These are phyloP conservation scores for Coemansia reversa DNA, from an alignment of 192 early-diverging fungal genomes.

Conservation along the genomic window DNA sequence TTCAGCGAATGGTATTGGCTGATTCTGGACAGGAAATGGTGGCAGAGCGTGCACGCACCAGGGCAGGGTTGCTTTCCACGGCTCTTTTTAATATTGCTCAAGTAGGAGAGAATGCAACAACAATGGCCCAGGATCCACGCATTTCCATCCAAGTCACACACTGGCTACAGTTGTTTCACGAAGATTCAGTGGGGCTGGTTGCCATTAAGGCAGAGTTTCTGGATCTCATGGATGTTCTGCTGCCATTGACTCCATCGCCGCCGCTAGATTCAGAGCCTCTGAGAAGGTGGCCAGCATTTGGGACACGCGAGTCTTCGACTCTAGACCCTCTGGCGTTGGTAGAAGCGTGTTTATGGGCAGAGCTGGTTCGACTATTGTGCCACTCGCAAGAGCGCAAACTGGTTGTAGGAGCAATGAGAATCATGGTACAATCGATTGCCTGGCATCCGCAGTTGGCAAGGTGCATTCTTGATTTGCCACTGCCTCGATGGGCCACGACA, in stretches of 20 bases:
- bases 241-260: slow-evolving; percentile 34
- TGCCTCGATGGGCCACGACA: slow-evolving; percentile 18
- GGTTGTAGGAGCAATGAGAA: slow-evolving; percentile 37
- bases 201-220: slow-evolving; percentile 29
- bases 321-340: slow-evolving; percentile 41
- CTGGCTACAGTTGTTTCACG: slow-evolving; percentile 30
- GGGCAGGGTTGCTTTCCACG: slow-evolving; percentile 33
- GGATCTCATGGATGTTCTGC: slow-evolving; percentile 39
- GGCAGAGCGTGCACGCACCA: slow-evolving; percentile 19
- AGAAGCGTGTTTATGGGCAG: slow-evolving; percentile 49
- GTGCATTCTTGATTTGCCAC: slow-evolving; percentile 35
- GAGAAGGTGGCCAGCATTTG: slow-evolving; percentile 29
- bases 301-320: slow-evolving; percentile 13
- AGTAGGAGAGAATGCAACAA: slow-evolving; percentile 38
- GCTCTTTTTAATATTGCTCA: slow-evolving; percentile 46
- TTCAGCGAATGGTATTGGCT: slow-evolving; percentile 10
- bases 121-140: slow-evolving; percentile 47
- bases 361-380: slow-evolving; percentile 38
- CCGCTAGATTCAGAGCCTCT: slow-evolving; percentile 25
- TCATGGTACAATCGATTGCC: slow-evolving; percentile 43
- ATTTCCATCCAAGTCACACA: slow-evolving; percentile 37
- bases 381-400: slow-evolving; percentile 37
- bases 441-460: slow-evolving; percentile 55
- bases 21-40: slow-evolving; percentile 26
- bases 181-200: slow-evolving; percentile 5